Evolutionary conservation across 331 rosid genomes (phyloP).

Genomic region (Pyrus hybrid): DNA sequence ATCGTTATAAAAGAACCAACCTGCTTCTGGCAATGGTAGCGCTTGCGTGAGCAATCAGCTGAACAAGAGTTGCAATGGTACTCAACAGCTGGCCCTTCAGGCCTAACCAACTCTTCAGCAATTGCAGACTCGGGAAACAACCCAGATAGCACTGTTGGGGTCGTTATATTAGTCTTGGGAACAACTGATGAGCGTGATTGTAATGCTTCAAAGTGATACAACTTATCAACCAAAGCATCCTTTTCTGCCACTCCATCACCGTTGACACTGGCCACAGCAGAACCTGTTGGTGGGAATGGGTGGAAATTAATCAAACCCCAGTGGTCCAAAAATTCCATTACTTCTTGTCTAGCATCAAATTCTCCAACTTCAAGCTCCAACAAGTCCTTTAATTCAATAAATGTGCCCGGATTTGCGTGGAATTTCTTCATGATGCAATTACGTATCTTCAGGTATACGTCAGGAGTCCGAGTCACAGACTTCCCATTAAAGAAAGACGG

Average conservation of each 20-base stretch:
- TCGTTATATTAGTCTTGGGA: slow-evolving; percentile 40
- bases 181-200: slow-evolving; percentile 33
- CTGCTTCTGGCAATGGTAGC: slow-evolving; percentile 99
- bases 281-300: slow-evolving; percentile 51
- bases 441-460: slow-evolving; percentile 58
- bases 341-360: slow-evolving; percentile 66
- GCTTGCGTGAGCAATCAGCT: slow-evolving; percentile 96
- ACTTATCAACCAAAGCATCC: slow-evolving; percentile 51
- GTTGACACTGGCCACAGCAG: slow-evolving; percentile 27
- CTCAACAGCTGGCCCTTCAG: slow-evolving; percentile 82
- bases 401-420: slow-evolving; percentile 42
- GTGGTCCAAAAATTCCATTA: slow-evolving; percentile 74
- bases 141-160: slow-evolving; percentile 51
- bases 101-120: slow-evolving; percentile 67
- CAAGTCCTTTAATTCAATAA: slow-evolving; percentile 60
- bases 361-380: slow-evolving; percentile 72
- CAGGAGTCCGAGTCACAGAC: slow-evolving; percentile 52
- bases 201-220: slow-evolving; percentile 66
- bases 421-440: slow-evolving; percentile 70
- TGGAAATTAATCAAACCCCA: slow-evolving; percentile 97
- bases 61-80: slow-evolving; percentile 96
- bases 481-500: slow-evolving; percentile 69
- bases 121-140: slow-evolving; percentile 66
- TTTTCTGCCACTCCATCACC: slow-evolving; percentile 35
- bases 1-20: slow-evolving; percentile 30